phyloP scores from a whole-genome alignment of 1,284 basidiomycete species.

The Mycena sp. region DNA sequence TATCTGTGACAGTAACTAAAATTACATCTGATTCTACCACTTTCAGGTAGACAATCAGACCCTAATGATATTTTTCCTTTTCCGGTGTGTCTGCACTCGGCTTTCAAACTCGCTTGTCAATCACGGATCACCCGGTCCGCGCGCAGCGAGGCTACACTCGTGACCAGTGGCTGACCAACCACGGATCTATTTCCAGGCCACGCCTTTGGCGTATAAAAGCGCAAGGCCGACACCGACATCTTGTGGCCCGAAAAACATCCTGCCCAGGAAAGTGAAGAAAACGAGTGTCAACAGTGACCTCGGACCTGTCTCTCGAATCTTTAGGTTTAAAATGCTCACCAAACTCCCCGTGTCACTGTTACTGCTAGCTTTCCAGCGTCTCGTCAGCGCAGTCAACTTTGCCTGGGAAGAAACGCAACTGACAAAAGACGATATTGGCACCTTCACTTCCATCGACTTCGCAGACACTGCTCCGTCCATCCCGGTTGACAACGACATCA shows the following conservation, averaged over 20 bases:
- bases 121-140: too few relatives aligned
- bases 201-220: too few relatives aligned
- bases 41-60: too few relatives aligned
- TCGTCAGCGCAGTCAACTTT: constrained; percentile 1
- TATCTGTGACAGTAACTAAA: too few relatives aligned
- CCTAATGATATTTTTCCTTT: too few relatives aligned
- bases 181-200: too few relatives aligned
- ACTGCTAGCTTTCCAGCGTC: constrained; percentile 1
- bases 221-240: background rate
- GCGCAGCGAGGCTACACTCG: too few relatives aligned
- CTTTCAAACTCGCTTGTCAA: too few relatives aligned
- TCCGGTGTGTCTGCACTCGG: too few relatives aligned
- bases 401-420: constrained; percentile 5
- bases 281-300: constrained; percentile 1
- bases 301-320: constrained; percentile 1
- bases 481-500: constrained; percentile 1
- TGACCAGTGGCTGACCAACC: too few relatives aligned
- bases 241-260: constrained; percentile 1
- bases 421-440: constrained; percentile 2
- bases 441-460: background rate
- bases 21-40: too few relatives aligned
- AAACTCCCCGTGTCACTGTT: constrained; percentile 5
- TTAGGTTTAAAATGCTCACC: constrained; percentile 4
- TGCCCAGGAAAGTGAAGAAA: constrained; percentile 3
- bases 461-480: constrained; percentile 4